Evolutionary conservation across 1,284 basidiomycete genomes (phyloP).

Genomic region (Pterulicium gracile): DNA sequence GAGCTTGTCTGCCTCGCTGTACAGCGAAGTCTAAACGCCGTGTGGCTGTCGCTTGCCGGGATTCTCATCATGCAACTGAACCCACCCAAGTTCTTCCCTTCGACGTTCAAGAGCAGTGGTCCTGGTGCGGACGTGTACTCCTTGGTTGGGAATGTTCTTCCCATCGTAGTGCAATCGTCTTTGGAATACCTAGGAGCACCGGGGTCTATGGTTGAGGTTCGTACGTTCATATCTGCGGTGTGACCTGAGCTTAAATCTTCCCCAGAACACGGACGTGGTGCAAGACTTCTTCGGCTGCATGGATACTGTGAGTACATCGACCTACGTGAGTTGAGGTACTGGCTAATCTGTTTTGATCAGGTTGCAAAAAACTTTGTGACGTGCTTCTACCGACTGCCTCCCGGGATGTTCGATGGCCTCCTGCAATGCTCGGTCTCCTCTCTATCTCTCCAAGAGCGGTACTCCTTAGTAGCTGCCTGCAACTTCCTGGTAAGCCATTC

Average conservation of each 20-base stretch:
- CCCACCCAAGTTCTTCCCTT: slow-evolving; percentile 45
- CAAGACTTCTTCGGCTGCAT: slow-evolving; percentile 80
- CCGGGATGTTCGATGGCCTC: slow-evolving; percentile 56
- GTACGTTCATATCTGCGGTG: slow-evolving; percentile 16
- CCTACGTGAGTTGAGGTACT: slow-evolving; percentile 2
- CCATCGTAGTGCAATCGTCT: slow-evolving; percentile 51
- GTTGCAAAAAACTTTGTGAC: slow-evolving; percentile 65
- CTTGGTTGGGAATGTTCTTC: slow-evolving; percentile 44
- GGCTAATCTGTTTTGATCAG: slow-evolving; percentile 22
- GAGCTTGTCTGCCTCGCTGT: slow-evolving; percentile 69
- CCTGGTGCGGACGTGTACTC: slow-evolving; percentile 29
- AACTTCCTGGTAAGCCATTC: slow-evolving; percentile 60
- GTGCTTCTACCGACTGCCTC: slow-evolving; percentile 59
- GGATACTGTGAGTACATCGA: slow-evolving; percentile 40
- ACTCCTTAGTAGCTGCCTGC: slow-evolving; percentile 74
- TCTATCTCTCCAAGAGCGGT: slow-evolving; percentile 73
- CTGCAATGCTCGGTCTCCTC: slow-evolving; percentile 65
- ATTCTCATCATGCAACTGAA: slow-evolving; percentile 74
- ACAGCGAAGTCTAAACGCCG: slow-evolving; percentile 62
- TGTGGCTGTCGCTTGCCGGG: slow-evolving; percentile 75
- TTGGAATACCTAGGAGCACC: slow-evolving; percentile 43
- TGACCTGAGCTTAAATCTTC: slow-evolving; percentile 3
- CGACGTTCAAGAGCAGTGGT: slow-evolving; percentile 24
- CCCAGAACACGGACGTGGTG: slow-evolving; percentile 78
- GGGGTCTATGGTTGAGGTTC: slow-evolving; percentile 62